A percentile compares a stretch with the other conserved stretches of the same genome.
Conservation (phyloP, 2,329 filamentous ascomycete species). For the Aureobasidium melanogenum region DNA sequence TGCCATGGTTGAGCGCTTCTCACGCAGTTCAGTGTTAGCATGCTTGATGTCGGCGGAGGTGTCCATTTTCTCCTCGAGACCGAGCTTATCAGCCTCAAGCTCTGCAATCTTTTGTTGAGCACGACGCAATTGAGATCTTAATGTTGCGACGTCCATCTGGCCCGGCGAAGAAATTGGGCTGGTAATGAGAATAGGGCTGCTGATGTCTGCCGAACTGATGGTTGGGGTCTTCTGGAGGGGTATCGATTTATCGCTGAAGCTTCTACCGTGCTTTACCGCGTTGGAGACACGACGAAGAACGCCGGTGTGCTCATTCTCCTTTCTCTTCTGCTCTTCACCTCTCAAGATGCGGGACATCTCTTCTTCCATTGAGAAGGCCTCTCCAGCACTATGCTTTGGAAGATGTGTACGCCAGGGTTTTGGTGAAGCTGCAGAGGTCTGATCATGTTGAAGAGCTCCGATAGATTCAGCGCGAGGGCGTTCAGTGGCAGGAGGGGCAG, state of each 20-base stretch:
- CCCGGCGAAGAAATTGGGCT: slow-evolving; percentile 55
- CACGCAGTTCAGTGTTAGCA: slow-evolving; percentile 76
- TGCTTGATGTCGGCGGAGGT: slow-evolving; percentile 57
- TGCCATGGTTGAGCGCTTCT: slow-evolving; percentile 93
- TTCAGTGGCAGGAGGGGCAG: slow-evolving; percentile 29
- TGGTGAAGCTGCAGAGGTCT: slow-evolving; percentile 21
- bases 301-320: slow-evolving; percentile 31
- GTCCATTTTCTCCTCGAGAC: slow-evolving; percentile 44
- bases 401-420: slow-evolving; percentile 22
- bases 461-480: slow-evolving; percentile 31
- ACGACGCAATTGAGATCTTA: slow-evolving; percentile 65
- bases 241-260: slow-evolving; percentile 55
- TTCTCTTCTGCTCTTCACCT: slow-evolving; percentile 53
- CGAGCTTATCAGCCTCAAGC: slow-evolving; percentile 68
- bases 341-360: slow-evolving; percentile 86
- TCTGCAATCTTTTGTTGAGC: slow-evolving; percentile 81
- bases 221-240: slow-evolving; percentile 13
- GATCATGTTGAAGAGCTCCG: slow-evolving; percentile 35
- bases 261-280: slow-evolving; percentile 85
- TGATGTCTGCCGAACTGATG: slow-evolving; percentile 17
- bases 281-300: slow-evolving; percentile 86
- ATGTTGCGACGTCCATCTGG: slow-evolving; percentile 35
- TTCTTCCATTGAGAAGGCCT: slow-evolving; percentile 89
- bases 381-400: slow-evolving; percentile 58
- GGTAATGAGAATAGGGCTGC: slow-evolving; percentile 48